Evolutionary conservation across 1,284 basidiomycete genomes (phyloP).

Genomic region (Polyporus tsugae): DNA sequence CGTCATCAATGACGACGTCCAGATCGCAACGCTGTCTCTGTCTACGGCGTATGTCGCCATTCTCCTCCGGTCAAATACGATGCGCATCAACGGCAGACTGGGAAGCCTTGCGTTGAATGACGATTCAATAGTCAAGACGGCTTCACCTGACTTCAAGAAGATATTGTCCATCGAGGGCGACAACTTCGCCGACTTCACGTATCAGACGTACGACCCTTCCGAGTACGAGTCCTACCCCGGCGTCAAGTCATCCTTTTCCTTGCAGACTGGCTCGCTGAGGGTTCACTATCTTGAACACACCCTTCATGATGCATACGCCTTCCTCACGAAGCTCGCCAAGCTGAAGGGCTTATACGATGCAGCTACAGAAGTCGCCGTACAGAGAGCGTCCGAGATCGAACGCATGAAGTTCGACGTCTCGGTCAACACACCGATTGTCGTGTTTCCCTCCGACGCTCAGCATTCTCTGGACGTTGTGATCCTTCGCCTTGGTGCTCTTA

Average conservation of each 20-base stretch:
- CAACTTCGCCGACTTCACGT: constrained; percentile 94
- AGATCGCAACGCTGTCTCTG: constrained; percentile 88
- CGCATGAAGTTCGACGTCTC: constrained; percentile 93
- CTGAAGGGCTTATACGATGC: constrained; percentile 96
- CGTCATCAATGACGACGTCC: constrained; percentile 80
- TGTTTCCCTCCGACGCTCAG: constrained; percentile 83
- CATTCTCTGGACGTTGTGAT: constrained; percentile 76
- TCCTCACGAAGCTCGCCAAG: constrained; percentile 88
- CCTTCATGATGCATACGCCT: constrained; percentile 86
- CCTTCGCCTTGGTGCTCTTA: constrained; percentile 91
- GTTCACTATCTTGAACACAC: constrained; percentile 91
- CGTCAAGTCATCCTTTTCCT: constrained; percentile 86
- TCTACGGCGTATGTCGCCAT: constrained; percentile 93
- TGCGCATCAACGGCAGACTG: constrained; percentile 86
- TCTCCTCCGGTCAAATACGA: constrained; percentile 76
- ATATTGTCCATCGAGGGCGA: constrained; percentile 95
- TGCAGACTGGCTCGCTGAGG: constrained; percentile 92
- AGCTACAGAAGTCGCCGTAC: constrained; percentile 93
- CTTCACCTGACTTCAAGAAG: constrained; percentile 82
- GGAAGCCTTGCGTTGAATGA: constrained; percentile 90
- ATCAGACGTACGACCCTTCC: constrained; percentile 90
- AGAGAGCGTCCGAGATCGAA: constrained; percentile 89
- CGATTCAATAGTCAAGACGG: constrained; percentile 65
- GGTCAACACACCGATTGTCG: constrained; percentile 92
- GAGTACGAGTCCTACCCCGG: constrained; percentile 73